phyloP scores from a whole-genome alignment of 257 asterid genomes.

The Solanum corneliomulleri region DNA sequence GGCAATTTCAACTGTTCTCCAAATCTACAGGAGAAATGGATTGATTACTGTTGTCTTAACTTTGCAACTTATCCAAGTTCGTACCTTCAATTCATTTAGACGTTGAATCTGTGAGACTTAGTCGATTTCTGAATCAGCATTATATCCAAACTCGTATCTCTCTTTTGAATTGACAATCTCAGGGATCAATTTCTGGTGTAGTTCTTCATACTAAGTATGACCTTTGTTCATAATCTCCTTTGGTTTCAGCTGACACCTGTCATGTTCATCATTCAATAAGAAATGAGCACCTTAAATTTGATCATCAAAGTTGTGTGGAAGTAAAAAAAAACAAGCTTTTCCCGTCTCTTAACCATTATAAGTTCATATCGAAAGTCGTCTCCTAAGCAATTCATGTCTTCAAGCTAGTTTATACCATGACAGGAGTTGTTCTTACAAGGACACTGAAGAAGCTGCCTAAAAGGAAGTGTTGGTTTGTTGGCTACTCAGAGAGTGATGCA shows the following conservation, averaged over 20 bases:
- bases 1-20: neutral
- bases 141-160: neutral
- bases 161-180: neutral
- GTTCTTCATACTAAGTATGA: neutral
- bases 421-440: constrained; percentile 53
- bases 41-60: neutral
- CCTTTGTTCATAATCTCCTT: neutral
- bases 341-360: neutral
- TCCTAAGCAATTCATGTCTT: neutral
- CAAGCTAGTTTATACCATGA: neutral
- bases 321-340: neutral
- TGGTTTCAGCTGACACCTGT: neutral
- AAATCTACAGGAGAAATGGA: neutral
- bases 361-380: neutral
- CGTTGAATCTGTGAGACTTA: neutral
- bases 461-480: constrained; percentile 67
- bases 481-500: constrained; percentile 31
- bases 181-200: neutral
- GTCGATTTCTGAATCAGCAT: neutral
- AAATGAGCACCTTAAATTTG: neutral
- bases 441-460: constrained; percentile 41
- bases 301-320: neutral
- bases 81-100: neutral
- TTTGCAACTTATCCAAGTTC: neutral
- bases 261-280: neutral